Conservation (phyloP, 1,139 yeast genomes). For the Taphrina wiesneri region DNA sequence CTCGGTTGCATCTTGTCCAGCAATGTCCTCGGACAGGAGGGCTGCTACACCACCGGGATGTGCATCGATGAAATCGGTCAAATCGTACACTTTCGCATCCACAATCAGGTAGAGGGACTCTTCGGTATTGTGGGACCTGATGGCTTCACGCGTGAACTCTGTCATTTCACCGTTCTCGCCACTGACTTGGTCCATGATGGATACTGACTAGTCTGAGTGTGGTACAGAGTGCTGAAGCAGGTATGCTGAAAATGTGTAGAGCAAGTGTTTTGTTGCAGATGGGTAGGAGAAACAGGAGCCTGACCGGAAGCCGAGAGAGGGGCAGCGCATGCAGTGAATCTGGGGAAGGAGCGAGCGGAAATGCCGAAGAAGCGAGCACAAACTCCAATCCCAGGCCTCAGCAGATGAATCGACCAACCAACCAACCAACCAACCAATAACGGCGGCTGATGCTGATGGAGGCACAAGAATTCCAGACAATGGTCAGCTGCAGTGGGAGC, state of each 20-base stretch:
- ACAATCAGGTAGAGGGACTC: slow-evolving; percentile 33
- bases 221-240: neutral
- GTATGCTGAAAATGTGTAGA: neutral
- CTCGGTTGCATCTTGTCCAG: slow-evolving; percentile 53
- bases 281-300: neutral
- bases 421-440: no score
- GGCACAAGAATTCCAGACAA: no score
- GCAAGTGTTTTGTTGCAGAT: neutral
- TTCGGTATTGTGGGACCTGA: slow-evolving; percentile 29
- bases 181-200: neutral
- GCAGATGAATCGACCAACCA: no score
- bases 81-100: slow-evolving; percentile 65
- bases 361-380: no score
- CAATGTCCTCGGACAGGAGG: slow-evolving; percentile 65
- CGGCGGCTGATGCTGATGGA: no score
- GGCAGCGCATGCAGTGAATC: no score
- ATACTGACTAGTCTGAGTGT: no score
- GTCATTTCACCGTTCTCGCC: neutral
- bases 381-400: no score
- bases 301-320: no score
- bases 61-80: slow-evolving; percentile 81
- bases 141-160: slow-evolving; percentile 26
- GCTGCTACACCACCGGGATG: slow-evolving; percentile 99
- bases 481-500: neutral
- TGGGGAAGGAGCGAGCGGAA: no score